Base-by-base conservation (phyloP, 768 basidiomycete genomes). In the Podaxis rugospora region DNA sequence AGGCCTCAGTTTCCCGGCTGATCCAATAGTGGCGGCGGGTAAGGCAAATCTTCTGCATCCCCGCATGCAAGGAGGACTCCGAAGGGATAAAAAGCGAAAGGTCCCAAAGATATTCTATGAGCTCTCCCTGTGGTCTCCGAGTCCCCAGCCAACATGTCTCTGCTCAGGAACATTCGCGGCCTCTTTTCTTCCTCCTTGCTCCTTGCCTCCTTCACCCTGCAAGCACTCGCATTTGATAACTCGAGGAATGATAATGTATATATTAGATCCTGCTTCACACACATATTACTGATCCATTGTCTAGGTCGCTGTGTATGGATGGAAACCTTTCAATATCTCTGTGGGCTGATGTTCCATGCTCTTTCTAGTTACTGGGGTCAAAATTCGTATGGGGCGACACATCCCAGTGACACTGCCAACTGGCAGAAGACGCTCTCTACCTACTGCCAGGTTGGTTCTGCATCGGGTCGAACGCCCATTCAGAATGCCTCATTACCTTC, bases 311-410 rank as follows among this genome's bases (percentile, higher is more conserved):
- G 72, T 73, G 63, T 74, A 67, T 42, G 67, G 44, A 39, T 23
- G 14, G n/a, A 32, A 32, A 32, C 7, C 6, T 28, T 10, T 28
- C 9, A 9, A 23, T 37, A 9, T 28, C 3, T 16, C 46, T 55
- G 5, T 28, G 5, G 23, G 9, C 42, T 13, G 25, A 46, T 27
- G 11, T 2, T 5, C n/a, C 40, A 11, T 4, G 42, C 52, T 35
- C 21, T 51, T 18, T 27, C 7, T 59, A 80, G 78, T 3, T 83
- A 84, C 65, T 84, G 75, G 73, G 83, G 85, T 16, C 85, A 86
- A 66, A 83, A 87, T 67, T 84, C 83, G 9, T 83, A 81, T 58
- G 85, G 85, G 35, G 82, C 83, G 2, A 78, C 79, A 1, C 74
- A 81, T 64, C 65, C 73, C 2, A 69, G 71, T 61, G 62, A 69